Base-by-base conservation (phyloP, 345 rosid genomes). In the Melaleuca alternifolia region DNA sequence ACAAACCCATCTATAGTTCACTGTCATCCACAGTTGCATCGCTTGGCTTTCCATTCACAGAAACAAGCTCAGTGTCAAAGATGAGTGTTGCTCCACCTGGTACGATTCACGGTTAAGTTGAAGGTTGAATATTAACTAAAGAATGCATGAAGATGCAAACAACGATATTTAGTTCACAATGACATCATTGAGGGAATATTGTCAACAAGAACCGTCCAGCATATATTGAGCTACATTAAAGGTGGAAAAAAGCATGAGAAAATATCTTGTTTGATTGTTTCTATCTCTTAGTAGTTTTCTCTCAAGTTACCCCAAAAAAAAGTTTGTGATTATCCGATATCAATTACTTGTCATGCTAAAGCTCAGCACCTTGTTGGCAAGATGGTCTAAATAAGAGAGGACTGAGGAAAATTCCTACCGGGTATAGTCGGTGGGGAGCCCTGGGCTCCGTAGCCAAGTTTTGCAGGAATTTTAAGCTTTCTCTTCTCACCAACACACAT, bases 341-440 rank as follows among this genome's bases (percentile, higher is more conserved):
- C 54, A 48, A 61, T 65, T 37, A 30, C 26, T 59, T 33, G 53
- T 54, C n/a, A 20, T 61, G n/a, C 3, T 10, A 16, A 84, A 84
- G 59, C 77, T 84, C n/a, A 50, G 71, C 77, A 59, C 21, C 1
- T 11, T 37, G 26, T 16, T 16, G 46, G 48, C 16, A 46, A 50
- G 3, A 16, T 23, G 12, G 83, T 21, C n/a, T 13, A 83, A 75
- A 83, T 9, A 51, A 59, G 33, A 15, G 6, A 51, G 21, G 54
- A 54, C 44, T 44, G 13, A 44, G 30, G 56, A 48, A 41, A 85
- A 15, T 48, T 3, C n/a, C 88, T 94, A 95, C 99, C 99, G 0
- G 99, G 99, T 54, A 97, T 97, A 53, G 94, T 96, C 10, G 99
- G 99, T 76, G 99, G 99, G 84, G 99, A 93, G 54, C 99, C 99